phyloP scores from a whole-genome alignment of 2,329 filamentous ascomycete species.

The Fusarium torreyae region DNA sequence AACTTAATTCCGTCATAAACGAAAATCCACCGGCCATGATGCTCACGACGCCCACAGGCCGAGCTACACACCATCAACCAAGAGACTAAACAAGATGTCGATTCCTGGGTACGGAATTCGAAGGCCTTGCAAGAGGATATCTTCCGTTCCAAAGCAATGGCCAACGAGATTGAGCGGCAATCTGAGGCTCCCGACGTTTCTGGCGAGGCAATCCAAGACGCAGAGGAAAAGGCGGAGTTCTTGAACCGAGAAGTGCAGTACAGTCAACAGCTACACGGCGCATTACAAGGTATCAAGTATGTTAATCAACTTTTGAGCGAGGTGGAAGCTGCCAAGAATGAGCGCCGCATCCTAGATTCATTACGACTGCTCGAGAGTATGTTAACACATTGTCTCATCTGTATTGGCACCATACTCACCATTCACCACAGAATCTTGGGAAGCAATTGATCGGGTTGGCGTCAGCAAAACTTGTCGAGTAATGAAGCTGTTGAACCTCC shows the following conservation, averaged over 20 bases:
- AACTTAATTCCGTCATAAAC: constrained; percentile 27
- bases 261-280: constrained; percentile 68
- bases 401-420: constrained; percentile 29
- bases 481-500: constrained; percentile 75
- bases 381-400: constrained; percentile 32
- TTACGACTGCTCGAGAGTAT: constrained; percentile 70
- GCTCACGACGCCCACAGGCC: constrained; percentile 52
- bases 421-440: constrained; percentile 65
- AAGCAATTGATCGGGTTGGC: constrained; percentile 71
- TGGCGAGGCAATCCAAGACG: constrained; percentile 67
- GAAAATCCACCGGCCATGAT: constrained; percentile 19
- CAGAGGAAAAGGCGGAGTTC: constrained; percentile 70
- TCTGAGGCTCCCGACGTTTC: constrained; percentile 75
- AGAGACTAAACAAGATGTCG: constrained; percentile 83
- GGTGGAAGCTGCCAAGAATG: constrained; percentile 71
- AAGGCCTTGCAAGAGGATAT: constrained; percentile 90
- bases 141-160: constrained; percentile 81
- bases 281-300: constrained; percentile 66
- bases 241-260: constrained; percentile 72
- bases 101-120: constrained; percentile 88
- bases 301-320: constrained; percentile 74
- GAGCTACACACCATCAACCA: constrained; percentile 84
- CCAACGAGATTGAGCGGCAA: constrained; percentile 84
- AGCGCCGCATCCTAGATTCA: constrained; percentile 70
- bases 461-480: constrained; percentile 74